These are phyloP conservation scores for Bassia scoparia DNA, from an alignment of 148 eudicot genomes.

Conservation along the genomic window DNA sequence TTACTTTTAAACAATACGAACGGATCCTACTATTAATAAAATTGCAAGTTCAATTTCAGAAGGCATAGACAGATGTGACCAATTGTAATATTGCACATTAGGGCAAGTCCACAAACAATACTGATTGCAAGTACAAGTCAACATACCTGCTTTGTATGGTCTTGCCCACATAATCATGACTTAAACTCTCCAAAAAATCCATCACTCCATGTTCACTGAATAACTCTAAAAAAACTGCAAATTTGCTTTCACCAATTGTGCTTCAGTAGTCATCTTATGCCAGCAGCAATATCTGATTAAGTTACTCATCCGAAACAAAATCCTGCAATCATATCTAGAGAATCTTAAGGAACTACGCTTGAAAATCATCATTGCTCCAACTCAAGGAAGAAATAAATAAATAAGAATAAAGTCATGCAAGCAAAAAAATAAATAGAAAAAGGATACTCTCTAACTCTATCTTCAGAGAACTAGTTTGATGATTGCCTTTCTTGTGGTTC, in stretches of 20 bases:
- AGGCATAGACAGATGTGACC: neutral
- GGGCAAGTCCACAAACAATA: neutral
- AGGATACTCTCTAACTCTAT: conserved; percentile 85
- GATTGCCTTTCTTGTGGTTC: conserved; percentile 22
- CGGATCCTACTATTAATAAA: too few species aligned
- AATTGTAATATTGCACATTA: neutral
- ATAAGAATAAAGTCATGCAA: conserved; percentile 6
- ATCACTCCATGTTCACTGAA: conserved; percentile 82
- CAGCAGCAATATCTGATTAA: conserved; percentile 45
- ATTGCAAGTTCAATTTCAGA: neutral
- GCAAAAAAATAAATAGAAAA: conserved; percentile 14
- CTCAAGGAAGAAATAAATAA: too few species aligned
- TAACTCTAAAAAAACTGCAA: conserved; percentile 67
- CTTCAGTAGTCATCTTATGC: conserved; percentile 49
- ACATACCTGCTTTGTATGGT: conserved; percentile 65
- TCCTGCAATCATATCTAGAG: conserved; percentile 74
- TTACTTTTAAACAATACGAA: too few species aligned
- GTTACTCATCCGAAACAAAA: conserved; percentile 85
- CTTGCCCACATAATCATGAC: conserved; percentile 65
- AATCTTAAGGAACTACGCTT: conserved; percentile 39
- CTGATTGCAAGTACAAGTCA: neutral
- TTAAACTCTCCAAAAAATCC: conserved; percentile 82
- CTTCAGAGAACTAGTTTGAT: conserved; percentile 27
- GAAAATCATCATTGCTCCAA: too few species aligned
- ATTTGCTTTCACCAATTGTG: conserved; percentile 78